phyloP scores from a whole-genome alignment of 305 asterid species.

The Plantago rigida region DNA sequence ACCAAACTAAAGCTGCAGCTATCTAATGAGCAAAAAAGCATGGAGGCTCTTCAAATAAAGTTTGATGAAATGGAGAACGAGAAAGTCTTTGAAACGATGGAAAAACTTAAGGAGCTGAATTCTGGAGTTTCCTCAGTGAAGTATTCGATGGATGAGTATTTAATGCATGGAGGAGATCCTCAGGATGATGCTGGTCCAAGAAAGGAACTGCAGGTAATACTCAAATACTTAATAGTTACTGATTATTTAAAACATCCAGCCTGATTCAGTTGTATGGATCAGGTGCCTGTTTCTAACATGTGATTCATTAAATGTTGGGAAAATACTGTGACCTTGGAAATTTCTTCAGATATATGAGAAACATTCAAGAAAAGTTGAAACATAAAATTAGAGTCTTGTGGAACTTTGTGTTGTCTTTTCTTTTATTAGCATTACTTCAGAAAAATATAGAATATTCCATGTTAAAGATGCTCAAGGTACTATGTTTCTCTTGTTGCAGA shows the following conservation, averaged over 20 bases:
- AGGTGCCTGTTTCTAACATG: too few relatives aligned
- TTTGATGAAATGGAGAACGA: conserved; percentile 47
- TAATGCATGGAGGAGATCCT: conserved; percentile 32
- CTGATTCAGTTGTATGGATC: neutral
- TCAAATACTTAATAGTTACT: neutral
- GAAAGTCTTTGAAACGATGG: conserved; percentile 45
- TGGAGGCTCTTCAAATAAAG: conserved; percentile 35
- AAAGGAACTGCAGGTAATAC: conserved; percentile 45
- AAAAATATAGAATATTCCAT: conserved; percentile 14
- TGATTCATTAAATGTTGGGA: too few relatives aligned
- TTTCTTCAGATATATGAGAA: too few relatives aligned
- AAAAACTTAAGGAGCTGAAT: conserved; percentile 51
- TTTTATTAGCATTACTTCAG: conserved; percentile 18
- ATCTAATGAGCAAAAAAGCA: conserved; percentile 38
- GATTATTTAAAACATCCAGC: neutral
- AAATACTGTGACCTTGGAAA: too few relatives aligned
- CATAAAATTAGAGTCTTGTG: conserved; percentile 8
- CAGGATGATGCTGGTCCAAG: conserved; percentile 25
- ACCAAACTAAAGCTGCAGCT: conserved; percentile 36
- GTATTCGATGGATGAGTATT: conserved; percentile 43
- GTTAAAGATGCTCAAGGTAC: conserved; percentile 10
- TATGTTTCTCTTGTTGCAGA: conserved; percentile 55
- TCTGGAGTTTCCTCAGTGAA: conserved; percentile 54
- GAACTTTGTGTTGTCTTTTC: conserved; percentile 5
- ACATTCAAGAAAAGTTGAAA: too few relatives aligned